phyloP scores from a whole-genome alignment of 2,329 filamentous ascomycete species.

The Alternaria dauci region DNA sequence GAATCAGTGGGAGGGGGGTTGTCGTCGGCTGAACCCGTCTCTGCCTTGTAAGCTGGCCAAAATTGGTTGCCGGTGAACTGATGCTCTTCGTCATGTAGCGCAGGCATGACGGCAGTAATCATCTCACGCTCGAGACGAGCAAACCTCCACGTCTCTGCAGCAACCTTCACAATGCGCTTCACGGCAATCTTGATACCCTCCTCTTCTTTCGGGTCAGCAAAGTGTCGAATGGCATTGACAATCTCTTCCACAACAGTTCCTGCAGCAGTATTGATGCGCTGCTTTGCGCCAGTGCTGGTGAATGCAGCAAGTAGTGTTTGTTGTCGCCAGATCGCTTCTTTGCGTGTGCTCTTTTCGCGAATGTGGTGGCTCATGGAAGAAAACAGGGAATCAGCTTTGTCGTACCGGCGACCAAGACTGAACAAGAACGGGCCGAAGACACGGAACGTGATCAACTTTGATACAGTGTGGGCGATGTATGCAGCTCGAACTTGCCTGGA shows the following conservation, averaged over 20 bases:
- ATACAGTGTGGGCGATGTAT: slow-evolving; percentile 65
- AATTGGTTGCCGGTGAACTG: slow-evolving; percentile 42
- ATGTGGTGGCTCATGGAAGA: slow-evolving; percentile 64
- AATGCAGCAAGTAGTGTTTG: slow-evolving; percentile 66
- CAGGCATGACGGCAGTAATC: slow-evolving; percentile 61
- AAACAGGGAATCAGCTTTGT: slow-evolving; percentile 65
- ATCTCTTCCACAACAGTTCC: slow-evolving; percentile 66
- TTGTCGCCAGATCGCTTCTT: slow-evolving; percentile 66
- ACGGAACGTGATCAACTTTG: slow-evolving; percentile 63
- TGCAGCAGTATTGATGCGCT: slow-evolving; percentile 64
- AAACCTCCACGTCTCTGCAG: slow-evolving; percentile 66
- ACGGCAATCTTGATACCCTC: slow-evolving; percentile 61
- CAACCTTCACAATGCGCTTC: slow-evolving; percentile 65
- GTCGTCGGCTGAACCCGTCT: slow-evolving; percentile 41
- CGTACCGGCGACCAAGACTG: slow-evolving; percentile 62
- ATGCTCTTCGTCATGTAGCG: slow-evolving; percentile 44
- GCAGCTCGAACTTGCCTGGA: slow-evolving; percentile 60
- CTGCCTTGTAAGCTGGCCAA: slow-evolving; percentile 49
- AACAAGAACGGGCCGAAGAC: slow-evolving; percentile 68
- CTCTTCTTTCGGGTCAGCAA: slow-evolving; percentile 60
- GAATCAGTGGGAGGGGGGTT: slow-evolving; percentile 37
- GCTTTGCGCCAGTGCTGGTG: slow-evolving; percentile 64
- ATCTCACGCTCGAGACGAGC: slow-evolving; percentile 65
- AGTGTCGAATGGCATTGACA: slow-evolving; percentile 62
- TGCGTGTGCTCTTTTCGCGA: slow-evolving; percentile 63